Evolutionary conservation across 2,329 filamentous ascomycete genomes (phyloP), one percentile per base, ranked within the genome.

Genomic region (Ophiostoma montium): DNA sequence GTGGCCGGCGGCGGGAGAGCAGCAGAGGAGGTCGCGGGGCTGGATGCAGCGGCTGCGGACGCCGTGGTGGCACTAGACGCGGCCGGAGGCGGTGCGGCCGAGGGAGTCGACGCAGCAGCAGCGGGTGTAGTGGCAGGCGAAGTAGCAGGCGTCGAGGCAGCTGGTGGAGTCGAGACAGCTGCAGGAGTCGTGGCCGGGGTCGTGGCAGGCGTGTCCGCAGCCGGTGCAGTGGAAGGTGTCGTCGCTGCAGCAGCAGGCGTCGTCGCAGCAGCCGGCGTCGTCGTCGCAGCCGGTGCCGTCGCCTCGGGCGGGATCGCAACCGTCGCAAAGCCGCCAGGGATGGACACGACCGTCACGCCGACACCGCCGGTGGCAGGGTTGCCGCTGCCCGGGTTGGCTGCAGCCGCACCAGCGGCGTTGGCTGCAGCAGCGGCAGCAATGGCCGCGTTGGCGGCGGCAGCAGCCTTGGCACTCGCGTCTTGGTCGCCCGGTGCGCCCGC

Each of bases 301-400:
- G 45, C 33, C 35, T 50, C 23, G 23, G 23, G 23, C 23, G 23
- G 23, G 23, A 27, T 50, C 9, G 52, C 55, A n/a, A 53, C 50
- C 12, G 51, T 53, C n/a, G 38, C 49, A 8, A 47, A 45, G 7
- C 46, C 35, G 12, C 31, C 35, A 8, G 56, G 55, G 10, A 58
- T 50, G 8, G 54, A 32, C 15, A 58, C 48, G n/a, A 52, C 54
- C 5, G 53, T 51, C 15, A 57, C 46, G 3, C 56, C 57, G 3
- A 55, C 52, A 13, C 55, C 54, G 30, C 55, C 48, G 15, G 30
- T 33, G 13, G 50, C 39, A 1, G 15, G 15, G 23, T 15, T 30
- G 39, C 39, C n/a, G 3, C 21, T 16, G 23, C 21, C 39, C 12
- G 16, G 16, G 15, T 30, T 23, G 39, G 39, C 21, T 15, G 23